These are phyloP conservation scores for Pilatotrama ljubarskyi DNA, from an alignment of 768 basidiomycete species.

Conservation along the genomic window DNA sequence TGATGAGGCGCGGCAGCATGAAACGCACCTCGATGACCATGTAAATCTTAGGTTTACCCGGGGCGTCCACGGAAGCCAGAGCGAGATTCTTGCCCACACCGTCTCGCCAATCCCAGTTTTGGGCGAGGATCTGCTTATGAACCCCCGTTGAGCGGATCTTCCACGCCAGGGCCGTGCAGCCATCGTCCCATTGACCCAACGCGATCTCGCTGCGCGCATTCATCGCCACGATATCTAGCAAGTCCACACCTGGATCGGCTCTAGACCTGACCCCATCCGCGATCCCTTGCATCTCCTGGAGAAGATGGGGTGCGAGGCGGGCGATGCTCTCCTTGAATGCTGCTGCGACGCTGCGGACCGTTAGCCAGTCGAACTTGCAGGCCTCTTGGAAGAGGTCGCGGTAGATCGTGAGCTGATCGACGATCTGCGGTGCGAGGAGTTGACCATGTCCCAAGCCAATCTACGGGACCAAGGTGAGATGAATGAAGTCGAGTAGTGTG, in stretches of 20 bases:
- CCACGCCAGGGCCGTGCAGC: conserved; percentile 38
- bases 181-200: conserved; percentile 38
- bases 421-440: conserved; percentile 31
- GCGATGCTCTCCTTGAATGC: conserved; percentile 29
- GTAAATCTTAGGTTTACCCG: conserved; percentile 35
- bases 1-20: too few relatives aligned
- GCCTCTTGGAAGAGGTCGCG: conserved; percentile 32
- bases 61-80: conserved; percentile 31
- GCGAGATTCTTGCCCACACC: conserved; percentile 36
- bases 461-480: conserved; percentile 14
- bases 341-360: conserved; percentile 31
- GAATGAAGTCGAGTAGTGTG: too few relatives aligned
- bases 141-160: conserved; percentile 18
- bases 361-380: conserved; percentile 36
- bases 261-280: conserved; percentile 29
- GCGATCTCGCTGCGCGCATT: conserved; percentile 42
- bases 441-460: conserved; percentile 35
- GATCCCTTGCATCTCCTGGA: conserved; percentile 38
- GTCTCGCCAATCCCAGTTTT: conserved; percentile 42
- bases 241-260: conserved; percentile 10
- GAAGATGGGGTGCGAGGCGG: conserved; percentile 31
- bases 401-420: conserved; percentile 35
- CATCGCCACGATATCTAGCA: conserved; percentile 37
- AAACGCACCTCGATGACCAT: conserved; percentile 38
- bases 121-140: conserved; percentile 31